Percentiles rank a stretch among this genome's conserved stretches.
Evolutionary conservation across 1,284 basidiomycete genomes (phyloP).

Genomic region (Xerocomus tenax): DNA sequence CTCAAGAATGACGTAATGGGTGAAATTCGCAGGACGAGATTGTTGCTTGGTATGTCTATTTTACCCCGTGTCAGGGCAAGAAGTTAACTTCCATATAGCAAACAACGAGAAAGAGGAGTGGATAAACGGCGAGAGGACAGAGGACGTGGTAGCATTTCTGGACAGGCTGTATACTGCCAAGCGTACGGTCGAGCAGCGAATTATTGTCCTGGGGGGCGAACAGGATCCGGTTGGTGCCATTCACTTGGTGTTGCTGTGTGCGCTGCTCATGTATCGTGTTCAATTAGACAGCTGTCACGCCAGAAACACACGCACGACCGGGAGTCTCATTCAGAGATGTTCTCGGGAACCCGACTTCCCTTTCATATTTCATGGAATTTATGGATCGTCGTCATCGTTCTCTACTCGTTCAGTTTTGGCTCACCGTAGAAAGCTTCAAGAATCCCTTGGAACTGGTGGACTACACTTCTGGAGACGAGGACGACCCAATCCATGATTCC

Average conservation of each 20-base stretch:
- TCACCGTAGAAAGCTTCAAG: conserved; percentile 94
- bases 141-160: conserved; percentile 78
- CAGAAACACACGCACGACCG: conserved; percentile 37
- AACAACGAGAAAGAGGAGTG: conserved; percentile 77
- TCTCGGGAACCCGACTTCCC: conserved; percentile 76
- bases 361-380: conserved; percentile 96
- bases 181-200: conserved; percentile 76
- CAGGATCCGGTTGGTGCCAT: conserved; percentile 46
- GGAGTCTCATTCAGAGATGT: conserved; percentile 61
- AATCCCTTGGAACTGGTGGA: conserved; percentile 84
- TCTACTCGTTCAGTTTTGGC: conserved; percentile 90
- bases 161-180: conserved; percentile 84
- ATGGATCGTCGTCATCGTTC: conserved; percentile 87
- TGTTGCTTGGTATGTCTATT: conserved; percentile 50
- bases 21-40: conserved; percentile 74
- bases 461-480: conserved; percentile 59
- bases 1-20: conserved; percentile 83
- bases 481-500: conserved; percentile 54
- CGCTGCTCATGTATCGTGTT: conserved; percentile 4
- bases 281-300: conserved; percentile 31
- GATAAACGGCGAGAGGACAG: conserved; percentile 75
- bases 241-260: not conserved
- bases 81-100: conserved; percentile 36
- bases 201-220: conserved; percentile 67
- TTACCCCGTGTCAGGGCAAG: not conserved